Evolutionary conservation across 805 yeast genomes (phyloP), one percentile per base, ranked within the genome.

Genomic region (Nakazawaea sp.): DNA sequence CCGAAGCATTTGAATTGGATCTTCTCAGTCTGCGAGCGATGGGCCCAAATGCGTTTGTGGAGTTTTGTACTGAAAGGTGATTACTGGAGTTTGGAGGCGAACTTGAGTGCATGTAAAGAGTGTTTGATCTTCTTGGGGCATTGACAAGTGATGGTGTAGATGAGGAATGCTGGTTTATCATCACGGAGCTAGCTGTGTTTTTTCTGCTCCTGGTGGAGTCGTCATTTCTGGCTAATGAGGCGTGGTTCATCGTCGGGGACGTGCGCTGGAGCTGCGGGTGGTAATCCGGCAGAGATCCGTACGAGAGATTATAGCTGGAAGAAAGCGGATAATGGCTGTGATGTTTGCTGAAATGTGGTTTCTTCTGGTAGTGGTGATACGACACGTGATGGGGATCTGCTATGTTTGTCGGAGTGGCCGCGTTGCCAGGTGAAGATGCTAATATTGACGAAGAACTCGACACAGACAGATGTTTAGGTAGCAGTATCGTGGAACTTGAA

Each of bases 251-350:
- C 3, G 41, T 38, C 13, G 41, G 41, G 16, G 41, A 38, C 10
- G 37, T 33, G n/a, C 37, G 20, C 18, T 30, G 40, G 19, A 18
- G 32, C 8, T 7, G 28, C 16, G 16, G 7, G 21, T 38, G 36
- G 17, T 21, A 11, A 13, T 51, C 57, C 2, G 56, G 54, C 6
- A 51, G 32, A 10, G 59, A 52, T 2, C 51, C 55, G 32, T 18
- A 21, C 10, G 24, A 21, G 10, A 10, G 24, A 10, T 21, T 21
- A 21, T 21, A 21, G 10, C 24, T 21, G 24, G 40, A 30, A 32
- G 37, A 19, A 32, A 13, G 29, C 36, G 26, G 16, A 7, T 10
- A 5, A 30, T 30, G 16, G 18, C n/a, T n/a, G n/a, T 32, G 28
- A 27, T 37, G 40, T 27, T 36, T 36, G 16, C 19, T 34, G 19